Percentiles rank a stretch among this genome's conserved stretches.
Evolutionary conservation across 2,329 filamentous ascomycete species (phyloP).

Genomic region (Fusarium mangiferae): DNA sequence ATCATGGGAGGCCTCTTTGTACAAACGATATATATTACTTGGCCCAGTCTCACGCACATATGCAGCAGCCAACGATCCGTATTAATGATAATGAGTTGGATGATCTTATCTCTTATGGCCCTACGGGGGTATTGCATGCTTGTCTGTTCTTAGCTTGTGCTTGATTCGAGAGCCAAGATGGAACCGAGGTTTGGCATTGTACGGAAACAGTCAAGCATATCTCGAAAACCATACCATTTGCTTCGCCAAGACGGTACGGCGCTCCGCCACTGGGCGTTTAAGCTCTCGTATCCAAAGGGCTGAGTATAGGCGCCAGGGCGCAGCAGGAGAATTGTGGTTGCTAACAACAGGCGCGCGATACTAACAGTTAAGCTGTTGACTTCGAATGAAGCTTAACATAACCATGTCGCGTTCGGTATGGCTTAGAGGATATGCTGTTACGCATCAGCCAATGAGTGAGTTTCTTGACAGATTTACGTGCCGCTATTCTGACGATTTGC

Average conservation of each 20-base stretch:
- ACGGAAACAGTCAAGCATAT: neutral
- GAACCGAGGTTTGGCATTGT: slow-evolving; percentile 3
- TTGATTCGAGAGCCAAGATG: slow-evolving; percentile 2
- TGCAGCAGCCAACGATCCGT: slow-evolving; percentile 23
- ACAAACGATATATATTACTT: slow-evolving; percentile 35
- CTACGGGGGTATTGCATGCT: neutral
- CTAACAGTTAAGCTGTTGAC: neutral
- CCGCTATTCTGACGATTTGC: neutral
- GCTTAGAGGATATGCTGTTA: neutral
- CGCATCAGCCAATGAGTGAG: slow-evolving; percentile 4
- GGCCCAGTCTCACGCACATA: slow-evolving; percentile 24
- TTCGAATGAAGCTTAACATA: neutral
- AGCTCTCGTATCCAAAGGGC: slow-evolving; percentile 1
- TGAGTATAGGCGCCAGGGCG: neutral
- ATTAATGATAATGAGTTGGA: slow-evolving; percentile 46
- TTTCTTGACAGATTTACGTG: neutral
- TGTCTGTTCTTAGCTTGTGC: neutral
- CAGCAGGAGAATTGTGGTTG: neutral
- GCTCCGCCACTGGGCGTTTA: slow-evolving; percentile 7
- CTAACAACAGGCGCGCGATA: neutral
- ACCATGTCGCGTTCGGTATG: neutral
- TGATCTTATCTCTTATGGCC: slow-evolving; percentile 16
- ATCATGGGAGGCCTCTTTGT: slow-evolving; percentile 33
- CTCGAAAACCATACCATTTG: neutral
- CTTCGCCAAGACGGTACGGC: slow-evolving; percentile 17